Evolutionary conservation across 2,329 filamentous ascomycete genomes (phyloP).

Genomic region (Dendryphion nanum): DNA sequence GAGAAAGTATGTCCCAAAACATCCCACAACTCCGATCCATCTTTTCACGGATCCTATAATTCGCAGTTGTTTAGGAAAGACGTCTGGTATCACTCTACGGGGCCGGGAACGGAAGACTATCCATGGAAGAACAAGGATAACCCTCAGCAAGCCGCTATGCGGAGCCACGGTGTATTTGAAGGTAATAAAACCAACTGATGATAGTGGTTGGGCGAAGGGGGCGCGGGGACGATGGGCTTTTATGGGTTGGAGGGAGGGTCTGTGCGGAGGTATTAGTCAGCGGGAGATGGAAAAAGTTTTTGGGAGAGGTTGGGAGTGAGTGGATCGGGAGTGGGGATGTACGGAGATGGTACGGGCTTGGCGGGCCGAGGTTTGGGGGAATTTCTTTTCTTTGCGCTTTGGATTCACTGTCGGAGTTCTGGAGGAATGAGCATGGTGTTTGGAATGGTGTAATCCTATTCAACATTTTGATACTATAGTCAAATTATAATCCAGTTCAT

Average conservation of each 20-base stretch:
- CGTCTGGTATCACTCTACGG: slow-evolving; percentile 39
- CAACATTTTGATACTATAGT: no score
- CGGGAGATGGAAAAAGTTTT: no score
- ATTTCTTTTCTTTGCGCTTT: no score
- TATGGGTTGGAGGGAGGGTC: slow-evolving; percentile 7
- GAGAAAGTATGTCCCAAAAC: slow-evolving; percentile 36
- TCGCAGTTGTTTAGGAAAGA: slow-evolving; percentile 41
- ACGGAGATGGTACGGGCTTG: no score
- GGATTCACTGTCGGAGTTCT: no score
- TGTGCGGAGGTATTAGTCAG: neutral
- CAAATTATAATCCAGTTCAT: no score
- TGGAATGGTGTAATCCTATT: no score
- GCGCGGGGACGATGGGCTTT: slow-evolving; percentile 19
- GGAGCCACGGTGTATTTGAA: slow-evolving; percentile 43
- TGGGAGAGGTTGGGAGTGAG: no score
- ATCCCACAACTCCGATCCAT: slow-evolving; percentile 45
- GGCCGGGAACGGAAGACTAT: slow-evolving; percentile 46
- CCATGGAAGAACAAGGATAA: slow-evolving; percentile 33
- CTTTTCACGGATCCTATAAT: slow-evolving; percentile 38
- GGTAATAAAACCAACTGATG: slow-evolving; percentile 38
- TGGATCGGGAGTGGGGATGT: no score
- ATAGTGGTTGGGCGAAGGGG: slow-evolving; percentile 24
- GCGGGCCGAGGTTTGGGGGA: no score
- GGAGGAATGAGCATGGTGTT: no score
- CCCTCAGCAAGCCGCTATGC: slow-evolving; percentile 44